Percentiles rank a stretch among this genome's conserved stretches.
Evolutionary conservation across 2,329 filamentous ascomycete genomes (phyloP).

Genomic region (Atkinsonella hypoxylon): DNA sequence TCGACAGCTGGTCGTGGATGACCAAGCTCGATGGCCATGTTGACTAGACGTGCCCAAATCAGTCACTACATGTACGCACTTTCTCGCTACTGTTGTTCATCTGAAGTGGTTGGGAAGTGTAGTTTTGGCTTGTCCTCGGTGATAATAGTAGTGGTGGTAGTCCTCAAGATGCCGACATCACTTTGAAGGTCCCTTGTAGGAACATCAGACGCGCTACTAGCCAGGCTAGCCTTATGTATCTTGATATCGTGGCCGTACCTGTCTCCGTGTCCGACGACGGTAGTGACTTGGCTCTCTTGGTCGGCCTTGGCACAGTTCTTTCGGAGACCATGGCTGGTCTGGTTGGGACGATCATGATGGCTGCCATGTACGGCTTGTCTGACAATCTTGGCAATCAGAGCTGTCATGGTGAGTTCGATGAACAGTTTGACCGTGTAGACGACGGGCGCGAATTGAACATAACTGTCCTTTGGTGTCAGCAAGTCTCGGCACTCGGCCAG

Average conservation of each 20-base stretch:
- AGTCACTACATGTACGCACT: too few relatives aligned
- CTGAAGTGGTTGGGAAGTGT: too few relatives aligned
- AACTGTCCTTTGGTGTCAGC: conserved; percentile 10
- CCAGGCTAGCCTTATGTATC: conserved; percentile 2
- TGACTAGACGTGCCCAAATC: too few relatives aligned
- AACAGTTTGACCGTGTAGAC: conserved; percentile 41
- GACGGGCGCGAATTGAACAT: conserved; percentile 37
- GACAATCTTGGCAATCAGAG: conserved; percentile 32
- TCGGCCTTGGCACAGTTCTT: neutral
- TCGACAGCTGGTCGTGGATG: too few relatives aligned
- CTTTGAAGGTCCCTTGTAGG: neutral
- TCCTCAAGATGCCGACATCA: neutral
- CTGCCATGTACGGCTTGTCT: neutral
- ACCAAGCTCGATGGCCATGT: too few relatives aligned
- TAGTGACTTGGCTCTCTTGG: neutral
- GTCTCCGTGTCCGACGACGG: neutral
- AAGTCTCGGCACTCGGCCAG: neutral
- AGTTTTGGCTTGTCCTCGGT: neutral
- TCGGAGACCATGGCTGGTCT: neutral
- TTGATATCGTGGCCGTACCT: conserved; percentile 3
- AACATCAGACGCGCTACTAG: neutral
- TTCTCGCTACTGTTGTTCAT: too few relatives aligned
- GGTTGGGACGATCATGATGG: neutral
- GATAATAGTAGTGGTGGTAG: neutral
- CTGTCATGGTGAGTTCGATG: conserved; percentile 41